Conservation (phyloP, 163 green algal genomes). For the Coccomyxa subellipsoidea region DNA sequence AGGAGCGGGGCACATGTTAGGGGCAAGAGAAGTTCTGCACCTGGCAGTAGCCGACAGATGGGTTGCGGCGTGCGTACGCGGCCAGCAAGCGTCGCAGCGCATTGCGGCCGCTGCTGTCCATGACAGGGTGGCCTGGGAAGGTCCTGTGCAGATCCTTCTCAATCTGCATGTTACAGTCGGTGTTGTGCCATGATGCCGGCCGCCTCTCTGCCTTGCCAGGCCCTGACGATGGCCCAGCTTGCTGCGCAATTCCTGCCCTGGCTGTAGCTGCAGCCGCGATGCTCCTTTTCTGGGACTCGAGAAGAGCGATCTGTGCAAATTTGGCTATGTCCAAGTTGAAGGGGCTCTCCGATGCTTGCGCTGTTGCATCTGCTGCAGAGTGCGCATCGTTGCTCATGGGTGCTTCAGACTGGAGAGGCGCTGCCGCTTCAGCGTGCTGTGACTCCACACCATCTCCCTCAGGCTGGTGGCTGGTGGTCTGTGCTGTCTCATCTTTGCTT, state of each 20-base stretch:
- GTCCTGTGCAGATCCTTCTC: constrained; percentile 65
- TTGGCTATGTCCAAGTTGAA: constrained; percentile 7
- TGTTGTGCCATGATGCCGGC: background rate
- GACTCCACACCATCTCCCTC: background rate
- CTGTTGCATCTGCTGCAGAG: background rate
- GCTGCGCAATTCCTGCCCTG: background rate
- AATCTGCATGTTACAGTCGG: constrained; percentile 62
- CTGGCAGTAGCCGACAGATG: constrained; percentile 84
- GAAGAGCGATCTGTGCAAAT: background rate
- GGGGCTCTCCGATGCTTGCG: background rate
- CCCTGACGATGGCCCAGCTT: background rate
- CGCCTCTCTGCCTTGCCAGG: background rate
- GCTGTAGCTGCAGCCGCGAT: background rate
- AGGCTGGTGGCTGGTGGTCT: background rate
- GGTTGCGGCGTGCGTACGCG: constrained; percentile 78
- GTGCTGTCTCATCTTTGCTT: background rate
- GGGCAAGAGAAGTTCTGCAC: constrained; percentile 8
- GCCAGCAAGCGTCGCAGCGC: constrained; percentile 70
- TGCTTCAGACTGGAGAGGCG: background rate
- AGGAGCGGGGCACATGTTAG: background rate
- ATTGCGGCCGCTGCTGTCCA: constrained; percentile 50
- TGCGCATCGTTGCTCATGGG: background rate
- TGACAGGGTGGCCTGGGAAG: constrained; percentile 53
- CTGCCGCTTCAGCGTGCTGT: background rate
- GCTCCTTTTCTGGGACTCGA: background rate